Base-by-base conservation (phyloP, 768 basidiomycete species). In the Suillus luteus region DNA sequence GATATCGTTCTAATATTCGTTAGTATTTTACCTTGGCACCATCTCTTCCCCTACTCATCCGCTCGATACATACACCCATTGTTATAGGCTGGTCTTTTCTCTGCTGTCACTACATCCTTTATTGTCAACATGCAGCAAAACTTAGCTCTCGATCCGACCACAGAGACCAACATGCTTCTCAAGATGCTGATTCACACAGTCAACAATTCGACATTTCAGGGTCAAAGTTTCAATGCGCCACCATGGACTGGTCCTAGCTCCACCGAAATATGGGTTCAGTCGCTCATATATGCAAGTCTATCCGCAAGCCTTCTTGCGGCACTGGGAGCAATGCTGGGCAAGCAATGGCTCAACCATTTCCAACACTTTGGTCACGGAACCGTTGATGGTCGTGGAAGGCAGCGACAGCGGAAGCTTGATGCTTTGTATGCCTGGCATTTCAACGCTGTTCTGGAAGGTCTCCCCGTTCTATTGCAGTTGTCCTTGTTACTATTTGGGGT, bases 51-150 rank as follows among this genome's bases (percentile, higher is more conserved):
- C 10, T 40, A 38, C 22, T 57, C 22, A 55, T 38, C 38, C 22
- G 24, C 24, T 40, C 38, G 1, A 7, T 17, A 22, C n/a, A 1
- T 15, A 57, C 8, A 24, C 14, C 9, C 9, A 27, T 27, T 19
- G 60, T 68, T 27, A 31, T 46, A 81, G 79, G 75, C 78, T 40
- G 80, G 80, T 73, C 70, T 81, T 12, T 81, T 81, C 66, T 79
- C 79, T 27, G 75, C 78, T 5, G 76, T 75, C 1, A 70, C 79
- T 15, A 77, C 76, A 3, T 71, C 79, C 2, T 81, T 81, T 60
- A 73, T 77, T 7, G 71, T 79, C 19, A 74, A 78, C 59, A 77
- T 75, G 17, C 76, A 79, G 62, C 68, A 73, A 40, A 64, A 69
- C 37, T 71, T 81, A 12, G 61, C 72, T n/a, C 71, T 70, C 51